phyloP scores from a whole-genome alignment of 1,284 basidiomycete species.

The Melampsora occidentalis region DNA sequence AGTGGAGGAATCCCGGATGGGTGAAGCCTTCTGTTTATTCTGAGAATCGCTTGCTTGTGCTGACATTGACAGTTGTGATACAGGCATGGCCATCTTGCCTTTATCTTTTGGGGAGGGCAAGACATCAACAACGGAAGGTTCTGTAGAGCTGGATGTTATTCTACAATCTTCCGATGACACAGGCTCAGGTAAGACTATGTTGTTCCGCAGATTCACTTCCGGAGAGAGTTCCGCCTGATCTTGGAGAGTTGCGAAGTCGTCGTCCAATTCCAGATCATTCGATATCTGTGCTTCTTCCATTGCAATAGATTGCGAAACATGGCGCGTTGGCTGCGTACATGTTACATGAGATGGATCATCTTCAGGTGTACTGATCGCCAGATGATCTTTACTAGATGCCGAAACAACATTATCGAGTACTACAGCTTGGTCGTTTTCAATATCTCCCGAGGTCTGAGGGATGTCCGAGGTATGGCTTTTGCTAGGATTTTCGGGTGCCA shows the following conservation, averaged over 20 bases:
- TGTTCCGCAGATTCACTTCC: background rate
- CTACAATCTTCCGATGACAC: background rate
- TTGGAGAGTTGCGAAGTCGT: conserved; percentile 8
- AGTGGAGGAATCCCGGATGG: too few relatives aligned
- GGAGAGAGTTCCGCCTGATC: background rate
- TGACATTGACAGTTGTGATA: too few relatives aligned
- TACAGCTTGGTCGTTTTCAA: too few relatives aligned
- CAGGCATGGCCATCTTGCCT: too few relatives aligned
- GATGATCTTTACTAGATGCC: background rate
- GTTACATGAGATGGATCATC: background rate
- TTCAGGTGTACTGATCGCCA: background rate
- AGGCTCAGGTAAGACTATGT: background rate
- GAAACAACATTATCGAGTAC: too few relatives aligned
- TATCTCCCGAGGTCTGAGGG: background rate
- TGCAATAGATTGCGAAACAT: background rate
- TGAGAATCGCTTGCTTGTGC: too few relatives aligned
- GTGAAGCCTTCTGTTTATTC: too few relatives aligned
- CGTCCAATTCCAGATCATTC: conserved; percentile 39
- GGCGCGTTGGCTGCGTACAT: background rate
- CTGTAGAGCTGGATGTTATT: background rate
- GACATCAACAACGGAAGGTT: background rate
- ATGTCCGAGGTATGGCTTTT: background rate
- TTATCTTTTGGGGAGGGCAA: background rate
- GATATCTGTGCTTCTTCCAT: background rate
- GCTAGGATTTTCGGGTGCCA: background rate